Conservation (phyloP, 495 filamentous ascomycete genomes). For the Cercophora newfieldiana region DNA sequence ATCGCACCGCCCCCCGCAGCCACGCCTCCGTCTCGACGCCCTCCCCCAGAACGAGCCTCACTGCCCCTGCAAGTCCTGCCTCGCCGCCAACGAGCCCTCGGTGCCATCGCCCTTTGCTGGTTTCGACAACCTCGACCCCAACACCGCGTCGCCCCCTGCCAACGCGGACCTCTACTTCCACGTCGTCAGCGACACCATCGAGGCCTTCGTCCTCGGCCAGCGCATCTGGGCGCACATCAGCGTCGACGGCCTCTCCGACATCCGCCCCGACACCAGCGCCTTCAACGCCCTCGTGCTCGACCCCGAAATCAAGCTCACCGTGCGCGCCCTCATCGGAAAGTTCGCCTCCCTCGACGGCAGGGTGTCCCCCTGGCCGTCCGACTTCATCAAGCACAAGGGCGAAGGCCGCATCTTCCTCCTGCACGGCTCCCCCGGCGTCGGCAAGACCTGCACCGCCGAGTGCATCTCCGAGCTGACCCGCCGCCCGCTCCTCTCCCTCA, state of each 20-base stretch:
- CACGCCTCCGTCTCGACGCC: conserved; percentile 19
- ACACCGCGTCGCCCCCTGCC: conserved; percentile 26
- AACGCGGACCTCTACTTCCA: conserved; percentile 35
- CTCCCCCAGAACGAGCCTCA: conserved; percentile 36
- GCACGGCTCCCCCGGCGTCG: conserved; percentile 53
- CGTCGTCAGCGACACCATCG: conserved; percentile 34
- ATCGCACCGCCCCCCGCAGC: background rate
- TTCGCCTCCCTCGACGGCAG: conserved; percentile 38
- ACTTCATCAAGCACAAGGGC: conserved; percentile 50
- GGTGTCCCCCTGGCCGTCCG: conserved; percentile 37
- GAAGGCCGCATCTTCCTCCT: conserved; percentile 54
- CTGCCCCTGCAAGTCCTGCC: conserved; percentile 36
- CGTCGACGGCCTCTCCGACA: conserved; percentile 21
- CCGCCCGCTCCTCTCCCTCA: conserved; percentile 41
- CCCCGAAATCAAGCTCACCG: conserved; percentile 39
- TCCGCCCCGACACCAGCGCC: conserved; percentile 30
- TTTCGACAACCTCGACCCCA: conserved; percentile 40
- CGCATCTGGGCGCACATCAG: conserved; percentile 36
- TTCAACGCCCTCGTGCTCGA: conserved; percentile 46
- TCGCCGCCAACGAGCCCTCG: conserved; percentile 1
- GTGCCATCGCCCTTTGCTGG: conserved; percentile 30
- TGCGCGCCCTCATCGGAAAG: conserved; percentile 44
- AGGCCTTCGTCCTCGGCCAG: conserved; percentile 41
- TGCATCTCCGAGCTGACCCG: conserved; percentile 42
- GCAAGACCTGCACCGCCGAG: conserved; percentile 52